phyloP scores from a whole-genome alignment of 768 basidiomycete genomes.

The Pholiota molesta region DNA sequence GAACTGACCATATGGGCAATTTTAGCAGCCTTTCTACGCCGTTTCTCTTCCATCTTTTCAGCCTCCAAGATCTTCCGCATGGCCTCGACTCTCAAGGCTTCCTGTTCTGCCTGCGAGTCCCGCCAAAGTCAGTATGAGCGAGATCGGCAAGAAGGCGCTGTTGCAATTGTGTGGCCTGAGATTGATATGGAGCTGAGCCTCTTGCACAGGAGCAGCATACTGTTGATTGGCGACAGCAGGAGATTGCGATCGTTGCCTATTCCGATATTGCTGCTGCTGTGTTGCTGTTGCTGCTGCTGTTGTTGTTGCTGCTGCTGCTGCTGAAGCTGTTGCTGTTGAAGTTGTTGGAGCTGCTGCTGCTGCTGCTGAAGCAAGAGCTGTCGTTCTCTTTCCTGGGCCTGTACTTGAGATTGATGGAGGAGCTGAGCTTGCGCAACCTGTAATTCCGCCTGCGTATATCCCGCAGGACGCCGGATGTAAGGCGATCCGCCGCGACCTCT shows the following conservation, averaged over 20 bases:
- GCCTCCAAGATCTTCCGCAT: slow-evolving; percentile 91
- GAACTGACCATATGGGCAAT: slow-evolving; percentile 81
- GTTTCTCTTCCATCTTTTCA: slow-evolving; percentile 84
- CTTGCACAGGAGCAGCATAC: slow-evolving; percentile 46
- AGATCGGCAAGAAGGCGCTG: slow-evolving; percentile 79
- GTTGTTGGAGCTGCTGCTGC: slow-evolving; percentile 29
- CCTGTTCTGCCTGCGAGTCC: slow-evolving; percentile 67
- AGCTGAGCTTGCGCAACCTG: slow-evolving; percentile 42
- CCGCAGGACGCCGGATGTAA: slow-evolving; percentile 34
- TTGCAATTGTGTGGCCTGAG: slow-evolving; percentile 72
- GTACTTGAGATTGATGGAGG: slow-evolving; percentile 31
- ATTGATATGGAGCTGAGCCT: slow-evolving; percentile 39
- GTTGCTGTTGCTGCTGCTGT: slow-evolving; percentile 23
- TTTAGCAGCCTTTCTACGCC: slow-evolving; percentile 80
- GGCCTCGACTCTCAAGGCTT: slow-evolving; percentile 73
- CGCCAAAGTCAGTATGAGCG: slow-evolving; percentile 66
- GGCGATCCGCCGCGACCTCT: slow-evolving; percentile 23
- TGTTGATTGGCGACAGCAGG: slow-evolving; percentile 38
- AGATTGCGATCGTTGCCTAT: slow-evolving; percentile 48
- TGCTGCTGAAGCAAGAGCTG: slow-evolving; percentile 9
- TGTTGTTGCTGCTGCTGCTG: slow-evolving; percentile 16
- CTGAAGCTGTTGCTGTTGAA: slow-evolving; percentile 32
- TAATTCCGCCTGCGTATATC: slow-evolving; percentile 50
- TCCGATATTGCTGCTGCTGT: slow-evolving; percentile 51
- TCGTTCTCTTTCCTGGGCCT: slow-evolving; percentile 13